These are phyloP conservation scores for Neurospora sp. DNA, from an alignment of 495 filamentous ascomycete genomes.

Conservation along the genomic window DNA sequence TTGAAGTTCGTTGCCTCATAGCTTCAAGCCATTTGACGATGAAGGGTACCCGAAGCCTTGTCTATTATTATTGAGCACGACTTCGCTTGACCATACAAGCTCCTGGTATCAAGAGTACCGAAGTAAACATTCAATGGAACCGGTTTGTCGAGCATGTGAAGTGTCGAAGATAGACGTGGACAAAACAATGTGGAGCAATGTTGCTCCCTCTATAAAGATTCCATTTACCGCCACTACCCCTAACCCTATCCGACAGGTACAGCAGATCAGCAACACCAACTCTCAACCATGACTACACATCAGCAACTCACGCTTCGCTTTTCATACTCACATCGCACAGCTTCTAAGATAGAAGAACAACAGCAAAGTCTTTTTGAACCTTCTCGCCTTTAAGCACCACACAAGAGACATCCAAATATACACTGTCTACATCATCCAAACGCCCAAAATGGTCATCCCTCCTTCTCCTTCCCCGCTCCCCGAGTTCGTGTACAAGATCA, in stretches of 20 bases:
- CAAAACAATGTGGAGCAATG: neutral
- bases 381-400: too few relatives aligned
- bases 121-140: neutral
- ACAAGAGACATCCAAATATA: too few relatives aligned
- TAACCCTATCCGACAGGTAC: neutral
- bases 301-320: neutral
- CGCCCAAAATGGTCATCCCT: slow-evolving; percentile 3
- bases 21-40: neutral
- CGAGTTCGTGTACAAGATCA: slow-evolving; percentile 42
- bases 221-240: neutral
- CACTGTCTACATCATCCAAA: neutral
- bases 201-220: neutral
- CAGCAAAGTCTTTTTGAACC: too few relatives aligned
- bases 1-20: neutral
- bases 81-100: neutral
- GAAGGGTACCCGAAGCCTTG: neutral
- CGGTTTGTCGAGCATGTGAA: neutral
- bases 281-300: neutral
- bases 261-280: neutral
- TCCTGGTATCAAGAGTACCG: neutral
- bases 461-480: slow-evolving; percentile 27
- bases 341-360: too few relatives aligned
- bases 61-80: neutral
- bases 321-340: neutral
- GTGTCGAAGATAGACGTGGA: neutral